Base-by-base conservation (phyloP, 495 filamentous ascomycete species). In the Neohortaea acidophila region DNA sequence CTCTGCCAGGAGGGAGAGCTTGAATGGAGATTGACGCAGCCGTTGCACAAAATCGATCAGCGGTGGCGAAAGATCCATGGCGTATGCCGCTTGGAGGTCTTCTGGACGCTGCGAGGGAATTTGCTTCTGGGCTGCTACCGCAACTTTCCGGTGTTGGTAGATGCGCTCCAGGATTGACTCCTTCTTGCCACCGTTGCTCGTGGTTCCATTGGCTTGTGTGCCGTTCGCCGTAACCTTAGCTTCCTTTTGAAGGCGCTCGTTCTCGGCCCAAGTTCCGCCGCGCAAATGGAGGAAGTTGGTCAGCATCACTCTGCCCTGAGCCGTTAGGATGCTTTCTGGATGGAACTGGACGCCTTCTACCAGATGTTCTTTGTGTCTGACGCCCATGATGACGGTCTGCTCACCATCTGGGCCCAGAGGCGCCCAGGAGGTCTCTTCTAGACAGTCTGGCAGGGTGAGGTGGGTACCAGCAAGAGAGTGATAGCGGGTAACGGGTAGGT, bases 321-420 rank as follows among this genome's bases (percentile, higher is more conserved):
- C 81, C 0, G 89, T 94, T 21, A 97, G 60, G 37, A 97, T 97
- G 54, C 87, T 94, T 58, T 97, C 89, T 0, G 89, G 89, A 53
- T 97, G 89, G 56, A 94, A 97, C 55, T 97, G 89, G 13, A 96
- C 85, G 21, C 87, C 89, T 54, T 97, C 89, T 3, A 97, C 67
- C 0, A 81, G 65, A 51, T 80, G 75, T 53, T 87, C 70, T 60
- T 91, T 94, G 63, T 99, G 89, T 15, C 89, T 71, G 9, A 96
- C 77, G 14, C 89, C 89, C 89, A 96, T 96, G 45, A 99, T 99
- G 31, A 96, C 73, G 9, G 75, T 73, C 45, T 75, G 79, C 13
- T 64, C 73, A 24, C 76, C 77, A 55, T 69, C 68, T 21, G 60
- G 66, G 15, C 70, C 71, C 21, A 58, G 57, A 22, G 62, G 59